Evolutionary conservation across 352 stramenopile genomes (phyloP).

Genomic region (Globisporangium nagaii): DNA sequence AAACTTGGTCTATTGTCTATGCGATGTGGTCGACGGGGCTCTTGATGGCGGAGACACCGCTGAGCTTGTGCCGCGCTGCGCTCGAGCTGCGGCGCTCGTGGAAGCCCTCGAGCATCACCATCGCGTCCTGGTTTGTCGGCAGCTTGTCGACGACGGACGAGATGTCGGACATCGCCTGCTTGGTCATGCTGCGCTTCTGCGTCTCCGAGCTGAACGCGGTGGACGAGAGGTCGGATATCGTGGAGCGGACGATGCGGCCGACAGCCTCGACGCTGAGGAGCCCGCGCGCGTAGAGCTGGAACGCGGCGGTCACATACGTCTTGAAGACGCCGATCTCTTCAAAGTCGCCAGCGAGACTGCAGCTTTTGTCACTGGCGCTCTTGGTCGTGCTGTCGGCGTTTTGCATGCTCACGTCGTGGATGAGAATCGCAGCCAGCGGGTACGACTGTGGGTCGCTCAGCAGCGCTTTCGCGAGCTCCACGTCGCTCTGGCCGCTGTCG

Average conservation of each 20-base stretch:
- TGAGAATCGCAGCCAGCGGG: constrained; percentile 13
- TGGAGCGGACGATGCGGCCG: constrained; percentile 8
- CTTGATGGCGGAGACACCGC: background rate
- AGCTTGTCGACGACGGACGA: constrained; percentile 10
- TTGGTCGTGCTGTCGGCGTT: background rate
- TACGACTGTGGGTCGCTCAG: constrained; percentile 4
- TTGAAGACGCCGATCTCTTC: constrained; percentile 9
- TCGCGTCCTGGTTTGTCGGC: constrained; percentile 5
- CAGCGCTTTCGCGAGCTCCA: constrained; percentile 9
- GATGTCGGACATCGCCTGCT: constrained; percentile 12
- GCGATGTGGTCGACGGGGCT: background rate
- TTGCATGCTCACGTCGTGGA: constrained; percentile 13
- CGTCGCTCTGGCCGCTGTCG: constrained; percentile 14
- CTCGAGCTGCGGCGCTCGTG: background rate
- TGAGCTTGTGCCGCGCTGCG: background rate
- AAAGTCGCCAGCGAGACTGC: constrained; percentile 1
- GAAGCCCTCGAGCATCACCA: constrained; percentile 10
- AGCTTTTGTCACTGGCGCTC: background rate
- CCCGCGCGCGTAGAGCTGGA: background rate
- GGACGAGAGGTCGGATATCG: constrained; percentile 3
- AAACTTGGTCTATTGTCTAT: background rate
- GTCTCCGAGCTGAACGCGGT: constrained; percentile 7
- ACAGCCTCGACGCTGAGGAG: constrained; percentile 7
- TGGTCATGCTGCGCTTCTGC: constrained; percentile 13
- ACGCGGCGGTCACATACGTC: constrained; percentile 13